Evolutionary conservation across 1,139 yeast genomes (phyloP).

Genomic region (Debaryomyces robertsiae): DNA sequence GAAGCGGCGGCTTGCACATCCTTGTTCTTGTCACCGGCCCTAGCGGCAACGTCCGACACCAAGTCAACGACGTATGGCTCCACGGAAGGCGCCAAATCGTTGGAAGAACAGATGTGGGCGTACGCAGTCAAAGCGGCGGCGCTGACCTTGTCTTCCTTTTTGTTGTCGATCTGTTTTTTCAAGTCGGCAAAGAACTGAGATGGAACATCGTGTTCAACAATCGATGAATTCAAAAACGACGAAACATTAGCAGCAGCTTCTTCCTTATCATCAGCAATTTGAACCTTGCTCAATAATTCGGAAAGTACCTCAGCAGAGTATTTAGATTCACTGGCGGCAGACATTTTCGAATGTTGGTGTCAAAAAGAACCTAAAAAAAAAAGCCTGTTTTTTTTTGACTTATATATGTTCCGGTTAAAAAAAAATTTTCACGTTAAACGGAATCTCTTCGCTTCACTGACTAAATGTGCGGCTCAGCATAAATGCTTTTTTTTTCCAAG

Average conservation of each 20-base stretch:
- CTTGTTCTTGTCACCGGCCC: constrained; percentile 89
- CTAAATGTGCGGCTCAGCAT: constrained; percentile 11
- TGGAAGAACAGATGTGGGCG: constrained; percentile 78
- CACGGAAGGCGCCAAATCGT: constrained; percentile 84
- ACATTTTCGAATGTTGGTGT: constrained; percentile 45
- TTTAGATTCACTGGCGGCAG: constrained; percentile 66
- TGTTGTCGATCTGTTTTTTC: constrained; percentile 73
- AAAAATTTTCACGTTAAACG: constrained; percentile 17
- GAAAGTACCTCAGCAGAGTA: constrained; percentile 81
- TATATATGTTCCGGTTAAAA: constrained; percentile 11
- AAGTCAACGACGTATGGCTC: constrained; percentile 91
- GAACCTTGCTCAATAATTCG: constrained; percentile 89
- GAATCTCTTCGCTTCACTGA: constrained; percentile 14
- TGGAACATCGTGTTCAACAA: constrained; percentile 98
- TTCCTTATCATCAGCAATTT: constrained; percentile 89
- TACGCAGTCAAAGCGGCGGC: constrained; percentile 84
- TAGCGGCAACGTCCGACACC: constrained; percentile 67
- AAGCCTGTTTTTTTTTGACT: constrained; percentile 6
- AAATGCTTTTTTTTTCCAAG: constrained; percentile 5
- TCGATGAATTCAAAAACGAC: constrained; percentile 92
- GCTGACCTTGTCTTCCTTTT: constrained; percentile 67
- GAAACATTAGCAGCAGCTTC: constrained; percentile 90
- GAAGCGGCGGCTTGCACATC: constrained; percentile 71
- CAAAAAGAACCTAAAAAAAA: constrained; percentile 16
- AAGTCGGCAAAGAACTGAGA: constrained; percentile 80